Percentiles rank a stretch among this genome's conserved stretches.
These are phyloP conservation scores for Odontarrhena argentea DNA, from an alignment of 345 rosid genomes.

Conservation along the genomic window DNA sequence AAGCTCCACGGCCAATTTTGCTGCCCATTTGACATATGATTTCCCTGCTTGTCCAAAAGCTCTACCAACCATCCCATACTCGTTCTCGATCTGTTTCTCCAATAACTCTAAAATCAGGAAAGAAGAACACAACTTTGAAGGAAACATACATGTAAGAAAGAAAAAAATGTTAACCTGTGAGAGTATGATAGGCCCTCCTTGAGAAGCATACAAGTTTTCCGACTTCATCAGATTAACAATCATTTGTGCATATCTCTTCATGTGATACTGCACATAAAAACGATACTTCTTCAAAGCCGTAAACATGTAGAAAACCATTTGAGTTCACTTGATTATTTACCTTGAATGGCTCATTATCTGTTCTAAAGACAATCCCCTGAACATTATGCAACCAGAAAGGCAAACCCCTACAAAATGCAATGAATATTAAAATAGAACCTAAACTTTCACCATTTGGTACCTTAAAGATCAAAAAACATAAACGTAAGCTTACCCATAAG, in stretches of 20 bases:
- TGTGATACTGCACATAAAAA: constrained; percentile 51
- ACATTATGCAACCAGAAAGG: constrained; percentile 86
- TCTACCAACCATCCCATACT: constrained; percentile 57
- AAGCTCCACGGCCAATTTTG: constrained; percentile 66
- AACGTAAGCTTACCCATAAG: constrained; percentile 57
- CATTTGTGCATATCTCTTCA: constrained; percentile 58
- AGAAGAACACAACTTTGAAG: constrained; percentile 8
- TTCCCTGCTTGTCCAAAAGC: constrained; percentile 61
- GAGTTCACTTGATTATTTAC: constrained; percentile 34
- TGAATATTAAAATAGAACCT: neutral
- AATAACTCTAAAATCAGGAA: neutral
- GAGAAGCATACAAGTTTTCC: constrained; percentile 69
- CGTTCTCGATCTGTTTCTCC: constrained; percentile 69
- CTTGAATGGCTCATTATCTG: constrained; percentile 85
- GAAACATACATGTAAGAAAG: constrained; percentile 1
- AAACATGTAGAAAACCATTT: neutral
- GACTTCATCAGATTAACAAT: constrained; percentile 73
- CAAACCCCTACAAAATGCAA: constrained; percentile 54
- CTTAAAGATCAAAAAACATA: neutral
- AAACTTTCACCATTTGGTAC: neutral
- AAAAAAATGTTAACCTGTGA: constrained; percentile 58
- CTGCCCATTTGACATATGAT: constrained; percentile 74
- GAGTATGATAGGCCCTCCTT: constrained; percentile 87
- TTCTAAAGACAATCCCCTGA: constrained; percentile 66
- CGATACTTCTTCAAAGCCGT: neutral